A percentile compares a stretch with the other conserved stretches of the same genome.
Conservation (phyloP, 129 eudicot species). For the Tagetes erecta region DNA sequence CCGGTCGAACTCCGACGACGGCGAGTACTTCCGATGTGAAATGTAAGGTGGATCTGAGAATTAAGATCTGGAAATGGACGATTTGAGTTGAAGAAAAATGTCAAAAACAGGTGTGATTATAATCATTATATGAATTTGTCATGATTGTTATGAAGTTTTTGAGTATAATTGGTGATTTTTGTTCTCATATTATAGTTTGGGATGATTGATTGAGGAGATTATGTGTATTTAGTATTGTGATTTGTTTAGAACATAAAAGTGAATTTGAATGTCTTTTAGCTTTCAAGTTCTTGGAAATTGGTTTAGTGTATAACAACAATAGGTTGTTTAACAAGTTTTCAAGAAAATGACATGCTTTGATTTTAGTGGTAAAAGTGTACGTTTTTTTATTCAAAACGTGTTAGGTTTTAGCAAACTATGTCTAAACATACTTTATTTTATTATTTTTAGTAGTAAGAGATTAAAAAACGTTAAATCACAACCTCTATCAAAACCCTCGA, state of each 20-base stretch:
- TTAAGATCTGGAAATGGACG: slow-evolving; percentile 74
- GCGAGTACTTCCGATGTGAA: slow-evolving; percentile 49
- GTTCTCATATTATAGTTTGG: background rate
- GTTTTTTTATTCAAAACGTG: too few species aligned
- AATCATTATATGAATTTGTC: slow-evolving; percentile 10
- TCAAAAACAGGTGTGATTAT: background rate
- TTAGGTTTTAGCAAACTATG: too few species aligned
- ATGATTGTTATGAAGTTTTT: background rate
- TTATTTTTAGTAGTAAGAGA: too few species aligned
- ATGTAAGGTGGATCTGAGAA: slow-evolving; percentile 64
- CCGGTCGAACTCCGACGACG: slow-evolving; percentile 47
- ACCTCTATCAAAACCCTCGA: too few species aligned
- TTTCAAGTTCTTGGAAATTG: background rate
- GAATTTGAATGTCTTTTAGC: background rate
- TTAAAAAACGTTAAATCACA: too few species aligned
- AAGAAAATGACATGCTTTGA: background rate
- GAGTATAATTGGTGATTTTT: slow-evolving; percentile 12
- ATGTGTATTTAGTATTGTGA: slow-evolving; percentile 23
- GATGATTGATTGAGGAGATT: slow-evolving; percentile 8
- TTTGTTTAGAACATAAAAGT: background rate
- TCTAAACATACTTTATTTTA: too few species aligned
- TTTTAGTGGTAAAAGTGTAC: background rate
- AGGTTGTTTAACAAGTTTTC: background rate
- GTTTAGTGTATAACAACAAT: background rate
- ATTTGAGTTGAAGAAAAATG: slow-evolving; percentile 22